A percentile compares a stretch with the other conserved stretches of the same genome.
Conservation (phyloP, 129 eudicot species). For the Pseudognaphalium luteoalbum region DNA sequence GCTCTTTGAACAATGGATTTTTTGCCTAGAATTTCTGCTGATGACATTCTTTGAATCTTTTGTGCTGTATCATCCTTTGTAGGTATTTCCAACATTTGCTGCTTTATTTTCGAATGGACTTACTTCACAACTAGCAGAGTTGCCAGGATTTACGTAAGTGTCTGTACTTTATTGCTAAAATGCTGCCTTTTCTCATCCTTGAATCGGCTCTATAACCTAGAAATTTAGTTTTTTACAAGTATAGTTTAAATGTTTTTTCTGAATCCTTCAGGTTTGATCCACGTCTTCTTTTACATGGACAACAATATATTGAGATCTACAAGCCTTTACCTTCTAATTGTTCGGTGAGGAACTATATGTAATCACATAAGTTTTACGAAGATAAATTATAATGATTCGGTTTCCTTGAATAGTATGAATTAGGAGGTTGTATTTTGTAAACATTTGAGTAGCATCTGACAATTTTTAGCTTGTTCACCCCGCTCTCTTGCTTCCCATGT, state of each 20-base stretch:
- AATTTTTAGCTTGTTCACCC: background rate
- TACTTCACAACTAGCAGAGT: constrained; percentile 31
- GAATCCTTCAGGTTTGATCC: constrained; percentile 73
- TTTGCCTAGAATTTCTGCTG: background rate
- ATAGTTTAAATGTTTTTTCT: constrained; percentile 6
- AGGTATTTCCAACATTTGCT: constrained; percentile 97
- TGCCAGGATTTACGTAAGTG: constrained; percentile 83
- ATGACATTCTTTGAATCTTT: background rate
- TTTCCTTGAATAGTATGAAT: background rate
- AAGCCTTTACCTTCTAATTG: constrained; percentile 77
- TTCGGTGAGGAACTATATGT: constrained; percentile 43
- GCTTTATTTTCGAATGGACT: constrained; percentile 54
- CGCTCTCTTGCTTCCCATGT: background rate
- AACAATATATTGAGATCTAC: constrained; percentile 89
- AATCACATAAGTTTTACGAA: background rate
- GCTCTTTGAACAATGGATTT: background rate
- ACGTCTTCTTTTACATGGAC: constrained; percentile 90
- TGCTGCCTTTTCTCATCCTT: background rate
- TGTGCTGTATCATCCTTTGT: constrained; percentile 23
- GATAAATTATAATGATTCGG: background rate
- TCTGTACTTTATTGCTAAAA: background rate
- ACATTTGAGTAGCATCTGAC: background rate
- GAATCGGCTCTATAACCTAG: background rate
- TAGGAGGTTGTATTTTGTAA: background rate
- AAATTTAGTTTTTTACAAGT: background rate